Base-by-base conservation (phyloP, 805 yeast genomes). In the Nakazawaea ishiwadae region DNA sequence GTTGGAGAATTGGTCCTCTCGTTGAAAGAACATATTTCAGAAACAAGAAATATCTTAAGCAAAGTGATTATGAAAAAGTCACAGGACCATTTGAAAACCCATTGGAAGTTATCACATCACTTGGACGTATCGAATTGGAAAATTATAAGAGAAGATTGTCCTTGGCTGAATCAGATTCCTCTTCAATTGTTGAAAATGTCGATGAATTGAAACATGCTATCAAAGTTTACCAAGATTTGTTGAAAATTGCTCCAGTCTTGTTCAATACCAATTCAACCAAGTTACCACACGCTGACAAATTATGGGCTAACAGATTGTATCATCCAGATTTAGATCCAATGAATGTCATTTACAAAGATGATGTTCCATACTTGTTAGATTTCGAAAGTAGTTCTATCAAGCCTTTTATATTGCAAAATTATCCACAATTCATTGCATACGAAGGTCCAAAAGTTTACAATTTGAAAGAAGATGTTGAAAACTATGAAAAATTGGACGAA, bases 1-100 rank as follows among this genome's bases (percentile, higher is more conserved):
- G 96, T 65, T 90, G 95, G 95, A 73, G 82, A 56, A 79, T 91
- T 50, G 98, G 99, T 5, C 93, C 96, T n/a, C 75, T 86, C 18
- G 79, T 78, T 23, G 97, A 91, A 60, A 74, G 84, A 50, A 73
- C 78, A 11, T 85, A 80, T 58, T 81, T 89, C 75, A 84, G 83
- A 59, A 75, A 79, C 49, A 81, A 81, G 56, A 62, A 63, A 30
- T 63, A 69, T 33, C 59, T 85, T 51, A 66, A 72, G n/a, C 69
- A 70, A 28, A 69, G 66, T 31, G 70, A 69, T 40, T 62, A 77
- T 39, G 69, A 67, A 40, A 64, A 71, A 43, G 67, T 62, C 39
- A 65, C 77, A 40, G 98, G 98, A 1, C 98, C 98, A 29, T 88
- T 95, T 89, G 60, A 65, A 11, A 65, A 71, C 15, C 87, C 93